Evolutionary conservation across 1,284 basidiomycete species (phyloP), one percentile per base, ranked within the genome.

Genomic region (Peniophora sp.): DNA sequence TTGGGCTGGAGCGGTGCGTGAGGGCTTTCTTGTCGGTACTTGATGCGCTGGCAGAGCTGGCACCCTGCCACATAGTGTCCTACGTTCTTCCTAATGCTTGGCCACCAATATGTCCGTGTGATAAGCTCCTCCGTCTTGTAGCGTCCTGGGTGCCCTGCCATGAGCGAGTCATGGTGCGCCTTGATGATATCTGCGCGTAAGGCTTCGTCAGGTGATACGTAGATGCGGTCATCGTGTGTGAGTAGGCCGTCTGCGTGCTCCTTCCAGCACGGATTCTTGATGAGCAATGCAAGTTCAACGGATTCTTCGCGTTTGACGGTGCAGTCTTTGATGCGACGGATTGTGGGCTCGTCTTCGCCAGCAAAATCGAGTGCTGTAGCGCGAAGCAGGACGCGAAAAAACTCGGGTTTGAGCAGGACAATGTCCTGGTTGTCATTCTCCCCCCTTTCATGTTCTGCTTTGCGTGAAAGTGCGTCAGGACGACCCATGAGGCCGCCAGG

Each of bases 301-400:
- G n/a, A 36, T 10, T 36, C 35, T 10, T 36, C 35, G 10, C n/a
- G 35, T n/a, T 36, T 36, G 35, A n/a, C n/a, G 10, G 35, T 36
- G n/a, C 35, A n/a, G n/a, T n/a, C 35, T 36, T n/a, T 36, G 10
- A 36, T 36, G 35, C 35, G 35, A 10, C n/a, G 10, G 35, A 36
- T 36, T 10, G n/a, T 10, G 35, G 35, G 10, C 11, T 36, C n/a
- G 10, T 36, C 35, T 36, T 10, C 11, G 10, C 35, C 35, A 36
- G 10, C 35, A 36, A 36, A 10, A 10, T 10, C n/a, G 10, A 36
- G 10, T 36, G 10, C 35, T 36, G 50, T 67, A 64, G 2, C 51
- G 70, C 56, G 12, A 23, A 50, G 51, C n/a, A 58, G 66, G 39
- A 59, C 43, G 54, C 35, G 35, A n/a, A 36, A 36, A 10, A 60